phyloP scores from a whole-genome alignment of 2,329 filamentous ascomycete species.

The Trichoderma aggressivum region DNA sequence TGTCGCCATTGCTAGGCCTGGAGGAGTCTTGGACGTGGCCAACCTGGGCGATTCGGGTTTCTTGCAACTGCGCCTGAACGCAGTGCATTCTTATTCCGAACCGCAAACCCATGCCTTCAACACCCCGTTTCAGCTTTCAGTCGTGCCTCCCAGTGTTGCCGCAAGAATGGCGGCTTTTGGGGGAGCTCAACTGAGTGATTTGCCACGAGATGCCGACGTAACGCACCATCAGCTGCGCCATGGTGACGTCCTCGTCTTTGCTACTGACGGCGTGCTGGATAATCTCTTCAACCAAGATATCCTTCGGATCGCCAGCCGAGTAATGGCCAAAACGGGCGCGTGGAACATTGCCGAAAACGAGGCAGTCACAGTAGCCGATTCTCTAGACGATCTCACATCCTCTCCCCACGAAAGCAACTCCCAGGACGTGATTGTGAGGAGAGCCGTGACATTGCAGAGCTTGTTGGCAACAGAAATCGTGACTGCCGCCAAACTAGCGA shows the following conservation, averaged over 20 bases:
- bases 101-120: slow-evolving; percentile 97
- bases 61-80: slow-evolving; percentile 79
- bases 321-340: slow-evolving; percentile 71
- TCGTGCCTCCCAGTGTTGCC: slow-evolving; percentile 77
- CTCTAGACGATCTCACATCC: slow-evolving; percentile 48
- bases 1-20: slow-evolving; percentile 70
- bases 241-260: slow-evolving; percentile 90
- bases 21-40: slow-evolving; percentile 79
- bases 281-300: slow-evolving; percentile 92
- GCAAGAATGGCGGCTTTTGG: slow-evolving; percentile 81
- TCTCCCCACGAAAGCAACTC: slow-evolving; percentile 27
- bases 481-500: slow-evolving; percentile 78
- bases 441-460: slow-evolving; percentile 63
- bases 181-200: slow-evolving; percentile 74
- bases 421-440: slow-evolving; percentile 25
- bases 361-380: slow-evolving; percentile 61
- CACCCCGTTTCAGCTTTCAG: slow-evolving; percentile 89
- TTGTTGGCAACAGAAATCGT: slow-evolving; percentile 76
- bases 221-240: slow-evolving; percentile 74
- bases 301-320: slow-evolving; percentile 70
- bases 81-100: slow-evolving; percentile 76
- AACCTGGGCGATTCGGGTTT: slow-evolving; percentile 96
- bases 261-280: slow-evolving; percentile 93
- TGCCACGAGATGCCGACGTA: slow-evolving; percentile 78
- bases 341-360: slow-evolving; percentile 63